Evolutionary conservation across 1,284 basidiomycete species (phyloP).

Genomic region (Caloboletus firmus): DNA sequence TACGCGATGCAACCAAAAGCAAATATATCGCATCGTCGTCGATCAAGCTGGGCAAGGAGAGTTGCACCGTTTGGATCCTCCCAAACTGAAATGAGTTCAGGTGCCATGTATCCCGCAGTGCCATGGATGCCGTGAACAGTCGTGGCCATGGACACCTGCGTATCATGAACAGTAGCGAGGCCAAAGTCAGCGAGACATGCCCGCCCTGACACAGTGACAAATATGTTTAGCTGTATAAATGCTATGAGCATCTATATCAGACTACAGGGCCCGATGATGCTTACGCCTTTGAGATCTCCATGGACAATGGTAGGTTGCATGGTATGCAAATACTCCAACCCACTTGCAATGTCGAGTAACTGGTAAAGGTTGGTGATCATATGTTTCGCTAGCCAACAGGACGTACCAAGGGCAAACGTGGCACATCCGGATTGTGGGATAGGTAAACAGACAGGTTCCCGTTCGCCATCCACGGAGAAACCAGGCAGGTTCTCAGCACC

Average conservation of each 20-base stretch:
- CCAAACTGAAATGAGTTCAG: slow-evolving; percentile 20
- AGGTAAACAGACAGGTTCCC: slow-evolving; percentile 41
- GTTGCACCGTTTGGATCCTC: slow-evolving; percentile 14
- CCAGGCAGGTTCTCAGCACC: slow-evolving; percentile 19
- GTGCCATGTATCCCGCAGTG: slow-evolving; percentile 30
- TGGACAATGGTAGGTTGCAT: slow-evolving; percentile 44
- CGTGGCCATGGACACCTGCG: slow-evolving; percentile 13
- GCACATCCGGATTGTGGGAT: slow-evolving; percentile 29
- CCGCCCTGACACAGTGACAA: slow-evolving; percentile 23
- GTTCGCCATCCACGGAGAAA: slow-evolving; percentile 38
- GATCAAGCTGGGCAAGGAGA: slow-evolving; percentile 18
- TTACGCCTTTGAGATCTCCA: slow-evolving; percentile 45
- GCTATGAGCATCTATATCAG: background rate
- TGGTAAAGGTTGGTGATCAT: slow-evolving; percentile 15
- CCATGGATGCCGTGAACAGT: slow-evolving; percentile 20
- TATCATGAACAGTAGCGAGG: slow-evolving; percentile 22
- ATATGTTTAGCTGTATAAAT: slow-evolving; percentile 23
- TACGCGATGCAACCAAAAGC: slow-evolving; percentile 32
- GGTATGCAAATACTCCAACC: slow-evolving; percentile 43
- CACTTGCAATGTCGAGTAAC: slow-evolving; percentile 42
- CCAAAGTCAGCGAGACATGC: slow-evolving; percentile 35
- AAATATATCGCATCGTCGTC: slow-evolving; percentile 33
- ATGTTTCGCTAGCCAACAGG: background rate
- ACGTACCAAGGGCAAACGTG: slow-evolving; percentile 38
- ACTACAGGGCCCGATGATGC: slow-evolving; percentile 2